phyloP scores from a whole-genome alignment of 2,329 filamentous ascomycete species.

The Dactylellina cionopaga region DNA sequence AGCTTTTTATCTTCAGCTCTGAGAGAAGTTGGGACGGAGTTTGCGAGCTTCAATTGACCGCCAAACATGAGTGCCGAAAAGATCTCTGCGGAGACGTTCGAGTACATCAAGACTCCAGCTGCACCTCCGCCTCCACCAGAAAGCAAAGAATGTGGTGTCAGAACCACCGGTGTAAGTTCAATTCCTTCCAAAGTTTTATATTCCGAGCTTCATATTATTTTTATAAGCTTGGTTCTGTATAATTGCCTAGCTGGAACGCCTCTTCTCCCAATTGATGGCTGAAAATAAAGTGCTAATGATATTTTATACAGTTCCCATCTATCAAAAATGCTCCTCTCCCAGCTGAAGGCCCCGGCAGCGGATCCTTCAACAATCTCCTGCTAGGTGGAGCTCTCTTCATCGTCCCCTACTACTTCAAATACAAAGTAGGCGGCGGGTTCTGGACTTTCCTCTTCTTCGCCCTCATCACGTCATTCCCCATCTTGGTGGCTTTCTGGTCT shows the following conservation, averaged over 20 bases:
- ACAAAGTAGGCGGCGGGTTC: slow-evolving; percentile 83
- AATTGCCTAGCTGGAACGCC: slow-evolving; percentile 11
- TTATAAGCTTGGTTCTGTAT: background rate
- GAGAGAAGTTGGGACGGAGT: background rate
- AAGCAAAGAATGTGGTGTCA: slow-evolving; percentile 69
- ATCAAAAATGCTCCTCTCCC: slow-evolving; percentile 96
- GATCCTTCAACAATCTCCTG: slow-evolving; percentile 85
- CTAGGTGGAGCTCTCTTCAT: slow-evolving; percentile 76
- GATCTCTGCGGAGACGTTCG: slow-evolving; percentile 68
- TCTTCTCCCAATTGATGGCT: slow-evolving; percentile 4
- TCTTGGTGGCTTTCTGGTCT: slow-evolving; percentile 85
- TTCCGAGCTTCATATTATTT: background rate
- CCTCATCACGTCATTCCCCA: slow-evolving; percentile 78
- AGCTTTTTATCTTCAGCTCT: background rate
- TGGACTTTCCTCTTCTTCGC: slow-evolving; percentile 90
- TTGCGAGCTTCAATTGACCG: slow-evolving; percentile 7
- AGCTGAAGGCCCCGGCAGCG: slow-evolving; percentile 83
- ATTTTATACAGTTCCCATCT: slow-evolving; percentile 73
- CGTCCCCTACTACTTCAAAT: slow-evolving; percentile 82
- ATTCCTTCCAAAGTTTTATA: slow-evolving; percentile 17
- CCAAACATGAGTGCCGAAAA: slow-evolving; percentile 54
- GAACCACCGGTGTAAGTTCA: slow-evolving; percentile 66
- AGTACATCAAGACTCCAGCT: slow-evolving; percentile 71
- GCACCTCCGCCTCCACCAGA: slow-evolving; percentile 64
- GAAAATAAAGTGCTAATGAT: too few species aligned